These are phyloP conservation scores for Prunus armeniaca DNA, from an alignment of 306 rosid species.

Conservation along the genomic window DNA sequence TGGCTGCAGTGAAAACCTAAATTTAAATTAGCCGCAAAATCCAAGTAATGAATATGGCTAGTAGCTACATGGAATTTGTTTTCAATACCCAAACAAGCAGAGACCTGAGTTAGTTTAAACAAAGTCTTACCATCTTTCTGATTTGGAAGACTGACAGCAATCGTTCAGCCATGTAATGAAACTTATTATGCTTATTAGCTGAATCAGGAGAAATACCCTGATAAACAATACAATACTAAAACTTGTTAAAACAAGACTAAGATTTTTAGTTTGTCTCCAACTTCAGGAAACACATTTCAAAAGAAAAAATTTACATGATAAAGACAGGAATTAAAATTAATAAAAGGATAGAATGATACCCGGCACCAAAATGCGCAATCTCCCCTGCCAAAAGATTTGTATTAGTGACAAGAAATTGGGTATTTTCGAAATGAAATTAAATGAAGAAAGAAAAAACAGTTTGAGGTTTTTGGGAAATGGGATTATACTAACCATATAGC, in stretches of 20 bases:
- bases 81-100: background rate
- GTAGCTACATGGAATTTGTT: background rate
- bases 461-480: conserved; percentile 4
- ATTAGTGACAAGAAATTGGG: conserved; percentile 18
- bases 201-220: conserved; percentile 97
- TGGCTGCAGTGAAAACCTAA: conserved; percentile 54
- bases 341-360: conserved; percentile 46
- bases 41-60: background rate
- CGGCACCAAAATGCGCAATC: conserved; percentile 92
- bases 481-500: conserved; percentile 68
- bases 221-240: conserved; percentile 20
- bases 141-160: conserved; percentile 49
- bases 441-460: background rate
- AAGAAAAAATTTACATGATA: background rate
- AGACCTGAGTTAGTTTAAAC: background rate
- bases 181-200: conserved; percentile 82
- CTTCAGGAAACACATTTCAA: background rate
- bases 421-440: conserved; percentile 1
- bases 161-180: conserved; percentile 89
- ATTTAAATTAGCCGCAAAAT: background rate
- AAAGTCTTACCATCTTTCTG: conserved; percentile 76
- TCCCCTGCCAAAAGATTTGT: conserved; percentile 48
- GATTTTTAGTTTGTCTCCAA: too few species aligned
- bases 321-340: conserved; percentile 7
- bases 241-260: conserved; percentile 10